These are phyloP conservation scores for Phytophthora citrophthora DNA, from an alignment of 352 stramenopile genomes.

Conservation along the genomic window DNA sequence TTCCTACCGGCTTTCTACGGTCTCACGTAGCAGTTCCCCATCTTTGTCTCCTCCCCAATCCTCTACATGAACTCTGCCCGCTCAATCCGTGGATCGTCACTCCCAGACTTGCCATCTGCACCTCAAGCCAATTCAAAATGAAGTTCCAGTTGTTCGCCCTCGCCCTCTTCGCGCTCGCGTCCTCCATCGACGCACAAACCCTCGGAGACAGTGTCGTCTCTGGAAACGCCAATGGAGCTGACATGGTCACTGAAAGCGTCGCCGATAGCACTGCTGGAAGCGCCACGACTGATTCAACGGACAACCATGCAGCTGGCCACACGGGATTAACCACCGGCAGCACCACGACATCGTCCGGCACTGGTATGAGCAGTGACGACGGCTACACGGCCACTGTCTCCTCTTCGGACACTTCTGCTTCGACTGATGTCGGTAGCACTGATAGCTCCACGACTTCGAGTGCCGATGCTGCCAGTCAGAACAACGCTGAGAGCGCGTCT, in stretches of 20 bases:
- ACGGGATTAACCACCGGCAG: slow-evolving; percentile 8
- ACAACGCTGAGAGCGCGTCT: slow-evolving; percentile 15
- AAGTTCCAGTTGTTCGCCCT: slow-evolving; percentile 34
- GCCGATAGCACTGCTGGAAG: slow-evolving; percentile 20
- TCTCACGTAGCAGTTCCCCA: slow-evolving; percentile 16
- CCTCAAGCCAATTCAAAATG: slow-evolving; percentile 18
- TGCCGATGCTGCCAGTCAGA: slow-evolving; percentile 2
- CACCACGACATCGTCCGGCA: slow-evolving; percentile 2
- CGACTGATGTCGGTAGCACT: slow-evolving; percentile 4
- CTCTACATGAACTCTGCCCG: slow-evolving; percentile 20
- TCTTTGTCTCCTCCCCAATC: slow-evolving; percentile 24
- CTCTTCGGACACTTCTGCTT: slow-evolving; percentile 11
- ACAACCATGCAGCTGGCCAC: slow-evolving; percentile 17
- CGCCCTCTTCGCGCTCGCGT: slow-evolving; percentile 20
- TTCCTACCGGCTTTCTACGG: slow-evolving; percentile 18
- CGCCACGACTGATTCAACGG: slow-evolving; percentile 15
- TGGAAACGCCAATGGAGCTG: slow-evolving; percentile 35
- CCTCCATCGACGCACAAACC: slow-evolving; percentile 31
- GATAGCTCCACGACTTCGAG: slow-evolving; percentile 2
- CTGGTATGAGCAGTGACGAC: slow-evolving; percentile 16
- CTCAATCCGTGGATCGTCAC: slow-evolving; percentile 8
- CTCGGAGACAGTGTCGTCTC: slow-evolving; percentile 47
- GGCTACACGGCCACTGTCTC: slow-evolving; percentile 17
- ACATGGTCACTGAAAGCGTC: slow-evolving; percentile 21
- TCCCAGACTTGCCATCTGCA: slow-evolving; percentile 18